Evolutionary conservation across 306 rosid species (phyloP).

Genomic region (Astragalus membranaceus): DNA sequence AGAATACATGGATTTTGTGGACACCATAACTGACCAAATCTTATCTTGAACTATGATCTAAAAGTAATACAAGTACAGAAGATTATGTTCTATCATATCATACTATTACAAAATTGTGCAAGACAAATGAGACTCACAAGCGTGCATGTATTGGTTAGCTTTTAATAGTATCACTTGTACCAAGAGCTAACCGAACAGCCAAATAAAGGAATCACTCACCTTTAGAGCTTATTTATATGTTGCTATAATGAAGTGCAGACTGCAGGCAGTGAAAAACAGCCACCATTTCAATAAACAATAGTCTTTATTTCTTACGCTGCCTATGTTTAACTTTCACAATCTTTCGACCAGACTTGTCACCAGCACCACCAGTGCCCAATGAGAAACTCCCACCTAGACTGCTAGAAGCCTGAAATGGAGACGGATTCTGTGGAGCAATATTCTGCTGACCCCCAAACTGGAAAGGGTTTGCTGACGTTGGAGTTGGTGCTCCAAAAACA

Average conservation of each 20-base stretch:
- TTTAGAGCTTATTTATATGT: constrained; percentile 19
- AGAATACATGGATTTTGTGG: constrained; percentile 28
- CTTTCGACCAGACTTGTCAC: constrained; percentile 64
- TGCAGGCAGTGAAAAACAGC: constrained; percentile 1
- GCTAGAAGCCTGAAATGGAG: constrained; percentile 72
- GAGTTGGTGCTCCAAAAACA: constrained; percentile 46
- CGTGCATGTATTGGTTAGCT: constrained; percentile 15
- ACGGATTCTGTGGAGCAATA: constrained; percentile 46
- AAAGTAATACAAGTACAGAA: constrained; percentile 37
- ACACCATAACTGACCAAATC: constrained; percentile 29
- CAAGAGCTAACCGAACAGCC: constrained; percentile 18
- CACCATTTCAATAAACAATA: constrained; percentile 2
- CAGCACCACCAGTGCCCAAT: constrained; percentile 63
- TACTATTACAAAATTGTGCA: constrained; percentile 56
- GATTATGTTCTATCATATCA: constrained; percentile 27
- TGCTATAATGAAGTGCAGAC: neutral
- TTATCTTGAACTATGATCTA: constrained; percentile 23
- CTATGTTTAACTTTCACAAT: constrained; percentile 32
- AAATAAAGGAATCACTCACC: constrained; percentile 18
- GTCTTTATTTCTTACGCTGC: constrained; percentile 57
- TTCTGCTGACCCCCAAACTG: constrained; percentile 57
- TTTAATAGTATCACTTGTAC: constrained; percentile 20
- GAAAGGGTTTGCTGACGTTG: constrained; percentile 43
- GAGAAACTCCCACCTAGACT: constrained; percentile 84
- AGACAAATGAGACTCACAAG: constrained; percentile 13